phyloP scores from a whole-genome alignment of 1,284 basidiomycete genomes.

The Dichomitus squalens region DNA sequence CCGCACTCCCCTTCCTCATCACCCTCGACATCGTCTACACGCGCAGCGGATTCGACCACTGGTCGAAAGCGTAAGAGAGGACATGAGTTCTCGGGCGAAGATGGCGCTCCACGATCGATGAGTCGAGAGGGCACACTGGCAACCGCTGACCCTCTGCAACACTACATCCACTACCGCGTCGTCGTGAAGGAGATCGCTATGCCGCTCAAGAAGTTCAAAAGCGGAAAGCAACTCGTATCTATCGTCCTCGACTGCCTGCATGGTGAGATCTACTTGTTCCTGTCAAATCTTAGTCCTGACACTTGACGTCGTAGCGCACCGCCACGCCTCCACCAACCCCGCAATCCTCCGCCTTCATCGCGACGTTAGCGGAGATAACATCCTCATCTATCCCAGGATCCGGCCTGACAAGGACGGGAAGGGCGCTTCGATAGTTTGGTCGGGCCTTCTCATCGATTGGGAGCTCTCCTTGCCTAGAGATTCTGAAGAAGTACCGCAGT shows the following conservation, averaged over 20 bases:
- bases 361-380: constrained; percentile 9
- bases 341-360: background rate
- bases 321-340: background rate
- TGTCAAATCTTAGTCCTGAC: too few species aligned
- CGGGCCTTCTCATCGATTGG: constrained; percentile 6
- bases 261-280: background rate
- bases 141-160: background rate
- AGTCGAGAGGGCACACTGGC: too few species aligned
- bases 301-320: constrained; percentile 3
- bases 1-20: too few species aligned
- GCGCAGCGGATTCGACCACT: background rate
- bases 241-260: constrained; percentile 4
- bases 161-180: constrained; percentile 14
- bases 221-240: background rate
- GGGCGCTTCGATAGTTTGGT: background rate
- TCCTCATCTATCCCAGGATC: background rate
- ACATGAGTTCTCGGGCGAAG: too few species aligned
- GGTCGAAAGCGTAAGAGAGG: background rate
- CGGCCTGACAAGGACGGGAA: background rate
- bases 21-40: too few species aligned
- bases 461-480: background rate
- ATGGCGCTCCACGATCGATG: too few species aligned
- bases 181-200: constrained; percentile 9
- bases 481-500: too few species aligned
- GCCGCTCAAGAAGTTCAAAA: constrained; percentile 1